These are phyloP conservation scores for Kodamaea plutei DNA, from an alignment of 1,139 yeast genomes.

Conservation along the genomic window DNA sequence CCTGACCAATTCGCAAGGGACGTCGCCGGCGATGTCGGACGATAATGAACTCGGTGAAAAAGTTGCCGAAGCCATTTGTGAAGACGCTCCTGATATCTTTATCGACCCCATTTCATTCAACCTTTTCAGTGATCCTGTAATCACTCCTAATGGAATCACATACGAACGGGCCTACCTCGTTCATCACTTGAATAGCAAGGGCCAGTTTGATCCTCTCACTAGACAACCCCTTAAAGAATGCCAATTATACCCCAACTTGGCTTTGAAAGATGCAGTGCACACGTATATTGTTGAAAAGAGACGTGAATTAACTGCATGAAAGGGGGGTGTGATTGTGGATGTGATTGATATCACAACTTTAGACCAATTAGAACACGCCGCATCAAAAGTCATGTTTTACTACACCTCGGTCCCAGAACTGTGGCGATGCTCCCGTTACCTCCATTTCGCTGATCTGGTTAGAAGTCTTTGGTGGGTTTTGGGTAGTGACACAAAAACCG, in stretches of 20 bases:
- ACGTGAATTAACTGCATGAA: slow-evolving; percentile 3
- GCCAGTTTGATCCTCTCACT: slow-evolving; percentile 38
- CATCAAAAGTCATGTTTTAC: too few species aligned
- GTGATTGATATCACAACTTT: too few species aligned
- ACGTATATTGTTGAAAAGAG: slow-evolving; percentile 14
- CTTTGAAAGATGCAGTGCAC: slow-evolving; percentile 38
- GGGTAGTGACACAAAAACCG: too few species aligned
- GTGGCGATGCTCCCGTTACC: too few species aligned
- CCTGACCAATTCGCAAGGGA: too few species aligned
- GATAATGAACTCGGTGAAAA: too few species aligned
- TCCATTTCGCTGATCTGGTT: too few species aligned
- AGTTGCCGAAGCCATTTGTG: slow-evolving; percentile 10
- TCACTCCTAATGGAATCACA: slow-evolving; percentile 48
- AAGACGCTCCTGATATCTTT: slow-evolving; percentile 40
- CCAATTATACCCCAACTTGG: slow-evolving; percentile 43
- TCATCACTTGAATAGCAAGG: slow-evolving; percentile 32
- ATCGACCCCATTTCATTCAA: slow-evolving; percentile 47
- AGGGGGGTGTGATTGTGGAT: too few species aligned
- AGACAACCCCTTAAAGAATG: slow-evolving; percentile 32
- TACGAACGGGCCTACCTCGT: slow-evolving; percentile 40
- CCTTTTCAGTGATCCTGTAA: slow-evolving; percentile 43
- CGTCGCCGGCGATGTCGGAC: too few species aligned
- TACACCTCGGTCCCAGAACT: too few species aligned
- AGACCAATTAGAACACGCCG: too few species aligned
- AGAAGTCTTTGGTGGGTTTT: too few species aligned